Conservation (phyloP, 2,329 filamentous ascomycete genomes). For the Fusarium odoratissimum region DNA sequence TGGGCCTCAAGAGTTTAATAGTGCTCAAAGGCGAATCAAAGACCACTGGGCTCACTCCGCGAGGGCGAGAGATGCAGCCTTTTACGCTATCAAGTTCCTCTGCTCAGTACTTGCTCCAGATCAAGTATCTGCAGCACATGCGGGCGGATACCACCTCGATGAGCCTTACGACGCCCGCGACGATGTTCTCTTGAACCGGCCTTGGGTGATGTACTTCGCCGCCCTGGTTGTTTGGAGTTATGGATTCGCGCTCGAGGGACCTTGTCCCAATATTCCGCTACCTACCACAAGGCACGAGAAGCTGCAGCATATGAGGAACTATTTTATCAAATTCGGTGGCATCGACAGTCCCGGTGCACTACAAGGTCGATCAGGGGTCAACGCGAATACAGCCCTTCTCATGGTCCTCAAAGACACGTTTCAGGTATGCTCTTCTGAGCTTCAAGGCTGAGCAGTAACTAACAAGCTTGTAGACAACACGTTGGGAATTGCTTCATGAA, state of each 20-base stretch:
- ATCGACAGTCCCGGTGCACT: slow-evolving; percentile 82
- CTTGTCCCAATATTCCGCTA: slow-evolving; percentile 65
- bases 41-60: slow-evolving; percentile 90
- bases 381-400: slow-evolving; percentile 83
- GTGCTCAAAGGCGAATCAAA: slow-evolving; percentile 84
- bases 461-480: slow-evolving; percentile 64
- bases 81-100: slow-evolving; percentile 90
- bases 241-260: slow-evolving; percentile 88
- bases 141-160: slow-evolving; percentile 56
- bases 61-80: slow-evolving; percentile 88
- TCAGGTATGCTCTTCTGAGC: slow-evolving; percentile 38
- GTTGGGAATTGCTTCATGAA: slow-evolving; percentile 93
- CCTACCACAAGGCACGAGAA: slow-evolving; percentile 73
- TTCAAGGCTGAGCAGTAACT: not conserved
- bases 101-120: slow-evolving; percentile 80
- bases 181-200: slow-evolving; percentile 89
- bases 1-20: slow-evolving; percentile 81
- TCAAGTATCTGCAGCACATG: slow-evolving; percentile 50
- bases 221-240: slow-evolving; percentile 95
- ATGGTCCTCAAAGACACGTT: slow-evolving; percentile 87
- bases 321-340: slow-evolving; percentile 77
- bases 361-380: slow-evolving; percentile 78
- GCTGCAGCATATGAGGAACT: slow-evolving; percentile 81
- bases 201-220: slow-evolving; percentile 96
- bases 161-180: slow-evolving; percentile 82